Percentiles rank a stretch among this genome's conserved stretches.
Evolutionary conservation across 345 rosid genomes (phyloP).

Genomic region (Aurinia saxatilis): DNA sequence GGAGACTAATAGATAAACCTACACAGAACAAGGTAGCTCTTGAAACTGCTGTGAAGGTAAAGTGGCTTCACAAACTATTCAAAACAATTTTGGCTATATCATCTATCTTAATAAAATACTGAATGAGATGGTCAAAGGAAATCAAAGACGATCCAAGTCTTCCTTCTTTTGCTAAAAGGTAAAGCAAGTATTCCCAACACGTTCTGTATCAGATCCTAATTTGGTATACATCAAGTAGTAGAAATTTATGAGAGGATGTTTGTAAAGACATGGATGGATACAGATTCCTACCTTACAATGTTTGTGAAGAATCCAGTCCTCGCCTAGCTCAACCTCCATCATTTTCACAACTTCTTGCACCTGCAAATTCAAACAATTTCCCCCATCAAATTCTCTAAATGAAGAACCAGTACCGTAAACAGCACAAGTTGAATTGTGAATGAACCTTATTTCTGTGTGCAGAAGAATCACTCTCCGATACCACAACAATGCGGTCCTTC

Average conservation of each 20-base stretch:
- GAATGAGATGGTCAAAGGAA: not conserved
- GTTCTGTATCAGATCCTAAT: not conserved
- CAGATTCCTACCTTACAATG: constrained; percentile 51
- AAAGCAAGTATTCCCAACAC: not conserved
- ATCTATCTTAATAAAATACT: not conserved
- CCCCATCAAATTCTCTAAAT: not conserved
- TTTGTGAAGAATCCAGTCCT: constrained; percentile 71
- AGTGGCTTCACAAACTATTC: not conserved
- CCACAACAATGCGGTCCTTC: constrained; percentile 47
- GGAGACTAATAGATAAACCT: constrained; percentile 67
- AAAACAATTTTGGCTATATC: not conserved
- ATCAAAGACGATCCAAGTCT: not conserved
- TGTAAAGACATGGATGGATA: not conserved
- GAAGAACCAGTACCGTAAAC: not conserved
- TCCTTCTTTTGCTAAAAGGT: not conserved
- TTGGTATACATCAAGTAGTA: not conserved
- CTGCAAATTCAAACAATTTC: constrained; percentile 28
- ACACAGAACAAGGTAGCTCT: constrained; percentile 14
- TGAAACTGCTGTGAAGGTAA: not conserved
- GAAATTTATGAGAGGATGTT: not conserved
- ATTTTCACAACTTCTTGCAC: constrained; percentile 63
- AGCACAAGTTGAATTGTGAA: not conserved
- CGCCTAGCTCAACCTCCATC: constrained; percentile 83
- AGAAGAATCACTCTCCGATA: constrained; percentile 44
- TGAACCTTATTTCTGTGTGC: constrained; percentile 63